Evolutionary conservation across 23 red algal genomes (phyloP).

Genomic region (Gracilaria domingensis): DNA sequence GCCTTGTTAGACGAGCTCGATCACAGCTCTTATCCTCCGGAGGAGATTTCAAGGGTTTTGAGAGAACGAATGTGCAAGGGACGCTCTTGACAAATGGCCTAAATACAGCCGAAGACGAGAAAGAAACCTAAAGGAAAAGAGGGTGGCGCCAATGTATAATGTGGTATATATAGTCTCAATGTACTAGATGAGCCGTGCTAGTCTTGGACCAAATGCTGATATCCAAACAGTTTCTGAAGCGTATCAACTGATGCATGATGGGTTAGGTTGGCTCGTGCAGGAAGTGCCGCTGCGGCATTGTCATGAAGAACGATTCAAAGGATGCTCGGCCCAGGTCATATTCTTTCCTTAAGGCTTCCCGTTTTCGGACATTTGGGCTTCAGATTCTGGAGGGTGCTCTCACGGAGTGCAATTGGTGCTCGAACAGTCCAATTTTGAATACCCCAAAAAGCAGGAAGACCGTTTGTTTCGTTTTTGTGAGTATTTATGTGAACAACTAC

Average conservation of each 20-base stretch:
- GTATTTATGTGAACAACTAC: not conserved
- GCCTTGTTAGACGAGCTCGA: conserved; percentile 25
- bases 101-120: not conserved
- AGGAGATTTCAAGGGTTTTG: conserved; percentile 1
- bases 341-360: too few species aligned
- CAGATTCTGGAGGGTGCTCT: too few species aligned
- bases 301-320: too few species aligned
- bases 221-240: too few species aligned
- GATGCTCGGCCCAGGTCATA: too few species aligned
- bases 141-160: not conserved
- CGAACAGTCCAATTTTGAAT: not conserved
- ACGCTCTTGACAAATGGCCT: not conserved
- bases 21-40: conserved; percentile 5
- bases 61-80: conserved; percentile 1
- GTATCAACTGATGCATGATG: too few species aligned
- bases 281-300: too few species aligned
- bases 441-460: not conserved
- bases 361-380: too few species aligned
- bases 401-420: too few species aligned
- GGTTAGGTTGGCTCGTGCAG: too few species aligned
- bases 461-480: not conserved
- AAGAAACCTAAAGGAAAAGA: not conserved
- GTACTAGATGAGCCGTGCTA: not conserved
- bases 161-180: not conserved
- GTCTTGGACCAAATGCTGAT: not conserved